Base-by-base conservation (phyloP, 73 alveolate species). In the Stentor coeruleus region DNA sequence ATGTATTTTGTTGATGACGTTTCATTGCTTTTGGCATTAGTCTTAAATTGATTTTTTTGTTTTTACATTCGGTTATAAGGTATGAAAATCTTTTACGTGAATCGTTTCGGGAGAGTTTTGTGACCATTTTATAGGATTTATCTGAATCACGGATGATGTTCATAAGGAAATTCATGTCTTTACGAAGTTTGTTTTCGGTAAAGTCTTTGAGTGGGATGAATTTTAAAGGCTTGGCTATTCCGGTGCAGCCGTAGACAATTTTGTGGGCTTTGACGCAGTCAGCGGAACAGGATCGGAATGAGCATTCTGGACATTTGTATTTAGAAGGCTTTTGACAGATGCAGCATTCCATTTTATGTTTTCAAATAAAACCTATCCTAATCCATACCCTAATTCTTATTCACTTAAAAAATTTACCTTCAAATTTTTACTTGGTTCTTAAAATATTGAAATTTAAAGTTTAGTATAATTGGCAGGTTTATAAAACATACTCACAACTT, bases 221-320 rank as follows among this genome's bases (percentile, higher is more conserved):
- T 33, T 66, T 66, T 33, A 31, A 20, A 20, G n/a, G n/a, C 11
- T 66, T 31, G 15, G 79, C 26, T 15, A 66, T 33, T 2, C 79
- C 79, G 15, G 40, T 26, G 39, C 79, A 66, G 0, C 40, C n/a
- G 2, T 66, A 66, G 11, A 20, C 37, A 1, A 2, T 26, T 33
- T 66, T 66, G 39, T 66, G 79, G 11, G 36, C 11, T 66, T 66
- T 66, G 15, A 66, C 79, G 2, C 79, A 66, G 11, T 20, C 33
- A 26, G 37, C 1, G 11, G 79, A 66, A 40, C 79, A 66, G 0
- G 79, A 28, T 66, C n/a, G 37, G 33, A 31, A 66, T 20, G 15
- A 26, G 79, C 79, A 66, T 1, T 31, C 79, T 28, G 79, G 79
- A 2, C 79, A 66, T 66, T 66, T 66, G 79, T 66, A 66, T 33